Evolutionary conservation across 2,329 filamentous ascomycete genomes (phyloP).

Genomic region (Pestalotiopsis sp.): DNA sequence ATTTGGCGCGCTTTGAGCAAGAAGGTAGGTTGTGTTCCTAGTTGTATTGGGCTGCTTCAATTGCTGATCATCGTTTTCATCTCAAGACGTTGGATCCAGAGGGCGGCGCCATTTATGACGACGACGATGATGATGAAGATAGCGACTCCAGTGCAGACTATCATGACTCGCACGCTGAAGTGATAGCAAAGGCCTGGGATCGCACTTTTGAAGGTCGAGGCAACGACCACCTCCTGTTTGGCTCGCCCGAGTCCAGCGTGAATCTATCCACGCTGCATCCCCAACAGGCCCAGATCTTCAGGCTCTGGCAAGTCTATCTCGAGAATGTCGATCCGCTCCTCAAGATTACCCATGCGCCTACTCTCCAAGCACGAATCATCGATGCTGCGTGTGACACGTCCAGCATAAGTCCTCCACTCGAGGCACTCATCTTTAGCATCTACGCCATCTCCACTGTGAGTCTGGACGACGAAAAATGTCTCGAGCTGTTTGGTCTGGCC

Average conservation of each 20-base stretch:
- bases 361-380: constrained; percentile 51
- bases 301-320: constrained; percentile 58
- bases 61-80: not conserved
- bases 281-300: constrained; percentile 42
- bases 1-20: constrained; percentile 46
- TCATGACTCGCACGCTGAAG: constrained; percentile 30
- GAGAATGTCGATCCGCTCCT: constrained; percentile 59
- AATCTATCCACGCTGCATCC: constrained; percentile 53
- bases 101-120: constrained; percentile 15
- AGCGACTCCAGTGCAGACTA: constrained; percentile 30
- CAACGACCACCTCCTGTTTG: constrained; percentile 57
- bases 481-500: constrained; percentile 36
- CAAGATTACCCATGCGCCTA: constrained; percentile 59
- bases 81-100: not conserved
- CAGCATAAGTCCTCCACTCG: constrained; percentile 39
- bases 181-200: constrained; percentile 46
- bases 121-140: constrained; percentile 23
- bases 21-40: constrained; percentile 31
- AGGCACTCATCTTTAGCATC: constrained; percentile 58
- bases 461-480: constrained; percentile 43
- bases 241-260: constrained; percentile 37
- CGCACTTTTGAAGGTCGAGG: constrained; percentile 32
- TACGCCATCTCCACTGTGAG: constrained; percentile 45
- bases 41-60: constrained; percentile 15
- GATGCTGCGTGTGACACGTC: constrained; percentile 44